phyloP scores from a whole-genome alignment of 305 asterid genomes.

The Fraxinus albicans region DNA sequence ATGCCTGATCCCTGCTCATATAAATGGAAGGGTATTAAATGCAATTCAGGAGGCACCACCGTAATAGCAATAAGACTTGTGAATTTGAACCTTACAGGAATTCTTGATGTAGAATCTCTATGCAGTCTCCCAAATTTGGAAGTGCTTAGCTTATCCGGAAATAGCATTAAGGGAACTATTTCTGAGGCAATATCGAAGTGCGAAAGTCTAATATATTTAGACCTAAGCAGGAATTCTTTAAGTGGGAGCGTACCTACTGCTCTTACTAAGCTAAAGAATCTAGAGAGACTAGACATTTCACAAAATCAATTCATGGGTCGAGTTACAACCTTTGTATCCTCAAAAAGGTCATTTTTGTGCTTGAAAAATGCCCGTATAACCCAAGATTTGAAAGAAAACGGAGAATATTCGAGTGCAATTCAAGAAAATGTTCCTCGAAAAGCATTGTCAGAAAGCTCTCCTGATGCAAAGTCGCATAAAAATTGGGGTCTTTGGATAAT shows the following conservation, averaged over 20 bases:
- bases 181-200: neutral
- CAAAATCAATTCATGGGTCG: constrained; percentile 11
- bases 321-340: neutral
- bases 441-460: neutral
- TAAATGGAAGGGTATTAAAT: constrained; percentile 16
- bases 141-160: neutral
- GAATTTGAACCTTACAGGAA: neutral
- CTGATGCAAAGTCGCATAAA: neutral
- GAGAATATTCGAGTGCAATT: neutral
- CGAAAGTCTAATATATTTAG: neutral
- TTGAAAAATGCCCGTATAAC: neutral
- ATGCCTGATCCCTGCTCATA: constrained; percentile 9
- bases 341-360: neutral
- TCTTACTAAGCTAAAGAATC: constrained; percentile 27
- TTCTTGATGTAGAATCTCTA: neutral
- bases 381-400: neutral
- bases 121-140: neutral
- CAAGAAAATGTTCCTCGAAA: neutral
- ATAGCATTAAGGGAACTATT: neutral
- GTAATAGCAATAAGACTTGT: neutral
- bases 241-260: neutral
- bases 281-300: constrained; percentile 19
- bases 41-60: neutral
- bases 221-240: neutral
- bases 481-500: constrained; percentile 20